These are phyloP conservation scores for Diversispora eburnea DNA, from an alignment of 192 early-diverging fungal species.

Conservation along the genomic window DNA sequence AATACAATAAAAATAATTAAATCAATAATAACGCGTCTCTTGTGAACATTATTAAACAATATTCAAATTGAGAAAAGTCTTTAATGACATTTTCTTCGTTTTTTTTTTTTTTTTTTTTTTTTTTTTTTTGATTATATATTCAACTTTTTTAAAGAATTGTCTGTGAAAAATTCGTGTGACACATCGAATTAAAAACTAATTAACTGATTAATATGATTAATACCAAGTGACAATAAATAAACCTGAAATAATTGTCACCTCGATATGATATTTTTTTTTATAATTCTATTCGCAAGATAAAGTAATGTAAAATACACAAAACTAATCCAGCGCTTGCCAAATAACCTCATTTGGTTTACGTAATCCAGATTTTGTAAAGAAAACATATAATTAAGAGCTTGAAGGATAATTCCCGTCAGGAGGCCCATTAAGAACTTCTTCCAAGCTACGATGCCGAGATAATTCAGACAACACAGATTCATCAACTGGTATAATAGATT, in stretches of 20 bases:
- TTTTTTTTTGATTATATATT: slow-evolving; percentile 10
- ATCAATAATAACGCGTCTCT: no score
- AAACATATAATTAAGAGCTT: slow-evolving; percentile 17
- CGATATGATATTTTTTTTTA: not conserved
- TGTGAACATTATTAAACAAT: no score
- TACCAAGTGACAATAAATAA: not conserved
- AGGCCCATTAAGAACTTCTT: slow-evolving; percentile 43
- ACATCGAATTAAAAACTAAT: not conserved
- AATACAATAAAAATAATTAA: no score
- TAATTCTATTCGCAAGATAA: slow-evolving; percentile 10
- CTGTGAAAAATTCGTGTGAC: not conserved
- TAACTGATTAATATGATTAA: not conserved
- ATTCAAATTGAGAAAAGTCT: no score
- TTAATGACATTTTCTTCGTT: no score
- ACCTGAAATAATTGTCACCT: not conserved
- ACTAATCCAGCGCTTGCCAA: slow-evolving; percentile 6
- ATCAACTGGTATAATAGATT: slow-evolving; percentile 65
- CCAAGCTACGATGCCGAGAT: slow-evolving; percentile 53
- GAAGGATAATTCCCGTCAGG: slow-evolving; percentile 15
- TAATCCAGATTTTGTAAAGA: not conserved
- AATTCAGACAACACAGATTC: slow-evolving; percentile 57
- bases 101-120: slow-evolving; percentile 1
- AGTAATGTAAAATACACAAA: slow-evolving; percentile 11
- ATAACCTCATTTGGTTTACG: not conserved
- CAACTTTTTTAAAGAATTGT: slow-evolving; percentile 2